Evolutionary conservation across 129 eudicot species (phyloP).

Genomic region (Deinandra increscens): DNA sequence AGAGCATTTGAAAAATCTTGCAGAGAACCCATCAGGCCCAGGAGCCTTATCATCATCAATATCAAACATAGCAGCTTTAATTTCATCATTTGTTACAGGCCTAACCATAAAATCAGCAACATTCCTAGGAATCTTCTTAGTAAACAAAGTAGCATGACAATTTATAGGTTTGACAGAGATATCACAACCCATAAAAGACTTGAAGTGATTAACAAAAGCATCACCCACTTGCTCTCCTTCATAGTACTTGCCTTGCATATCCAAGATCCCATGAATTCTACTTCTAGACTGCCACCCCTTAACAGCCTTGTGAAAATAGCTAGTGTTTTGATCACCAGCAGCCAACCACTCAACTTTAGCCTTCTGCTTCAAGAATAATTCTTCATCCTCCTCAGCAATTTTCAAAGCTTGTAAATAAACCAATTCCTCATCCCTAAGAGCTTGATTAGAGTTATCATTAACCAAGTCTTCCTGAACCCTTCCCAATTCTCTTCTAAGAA

Average conservation of each 20-base stretch:
- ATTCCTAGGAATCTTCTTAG: not conserved
- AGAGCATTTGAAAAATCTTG: too few species aligned
- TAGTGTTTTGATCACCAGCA: not conserved
- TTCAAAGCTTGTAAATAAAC: not conserved
- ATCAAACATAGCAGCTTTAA: not conserved
- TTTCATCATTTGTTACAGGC: not conserved
- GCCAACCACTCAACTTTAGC: not conserved
- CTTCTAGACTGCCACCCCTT: not conserved
- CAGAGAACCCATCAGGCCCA: not conserved
- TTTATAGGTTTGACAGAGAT: fast-evolving
- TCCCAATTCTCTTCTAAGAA: fast-evolving
- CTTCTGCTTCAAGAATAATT: not conserved
- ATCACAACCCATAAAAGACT: not conserved
- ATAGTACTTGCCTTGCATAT: fast-evolving
- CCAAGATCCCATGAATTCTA: not conserved
- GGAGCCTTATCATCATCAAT: not conserved
- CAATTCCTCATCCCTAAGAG: not conserved
- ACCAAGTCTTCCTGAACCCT: not conserved
- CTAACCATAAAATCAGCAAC: not conserved
- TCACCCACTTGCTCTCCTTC: not conserved
- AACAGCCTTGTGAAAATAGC: not conserved
- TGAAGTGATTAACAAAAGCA: not conserved
- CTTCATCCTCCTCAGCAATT: not conserved
- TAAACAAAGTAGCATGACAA: not conserved
- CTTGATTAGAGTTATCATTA: not conserved